Evolutionary conservation across 192 early-diverging fungal species (phyloP).

Genomic region (Pecoramyces ruminantium): DNA sequence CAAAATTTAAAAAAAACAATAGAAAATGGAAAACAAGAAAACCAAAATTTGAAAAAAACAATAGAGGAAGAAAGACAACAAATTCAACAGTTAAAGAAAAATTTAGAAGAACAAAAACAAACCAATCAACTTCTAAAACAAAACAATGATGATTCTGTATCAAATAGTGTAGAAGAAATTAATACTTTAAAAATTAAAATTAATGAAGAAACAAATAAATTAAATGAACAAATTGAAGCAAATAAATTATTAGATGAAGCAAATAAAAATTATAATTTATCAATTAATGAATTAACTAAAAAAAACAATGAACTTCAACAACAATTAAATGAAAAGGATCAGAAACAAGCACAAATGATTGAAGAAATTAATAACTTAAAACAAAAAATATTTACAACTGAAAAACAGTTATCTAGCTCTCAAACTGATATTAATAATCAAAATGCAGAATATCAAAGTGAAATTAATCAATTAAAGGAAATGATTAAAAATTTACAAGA

Average conservation of each 20-base stretch:
- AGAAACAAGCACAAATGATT: neutral
- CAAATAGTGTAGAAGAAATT: neutral
- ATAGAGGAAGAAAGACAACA: neutral
- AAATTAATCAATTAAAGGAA: neutral
- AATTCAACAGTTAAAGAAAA: neutral
- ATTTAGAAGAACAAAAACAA: neutral
- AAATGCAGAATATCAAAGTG: neutral
- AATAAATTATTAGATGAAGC: neutral
- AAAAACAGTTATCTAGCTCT: neutral
- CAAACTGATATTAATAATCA: neutral
- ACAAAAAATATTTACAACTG: neutral
- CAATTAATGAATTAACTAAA: neutral
- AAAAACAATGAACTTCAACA: neutral
- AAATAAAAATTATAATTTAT: neutral
- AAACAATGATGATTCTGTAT: neutral
- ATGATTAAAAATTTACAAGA: neutral
- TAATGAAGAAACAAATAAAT: neutral
- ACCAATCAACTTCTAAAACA: neutral
- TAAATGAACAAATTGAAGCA: neutral
- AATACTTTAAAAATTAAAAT: neutral
- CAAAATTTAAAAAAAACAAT: neutral
- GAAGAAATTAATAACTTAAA: neutral
- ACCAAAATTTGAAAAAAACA: neutral
- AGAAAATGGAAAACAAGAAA: neutral
- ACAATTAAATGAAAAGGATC: neutral